Evolutionary conservation across 768 basidiomycete species (phyloP).

Genomic region (Suillus subluteus): DNA sequence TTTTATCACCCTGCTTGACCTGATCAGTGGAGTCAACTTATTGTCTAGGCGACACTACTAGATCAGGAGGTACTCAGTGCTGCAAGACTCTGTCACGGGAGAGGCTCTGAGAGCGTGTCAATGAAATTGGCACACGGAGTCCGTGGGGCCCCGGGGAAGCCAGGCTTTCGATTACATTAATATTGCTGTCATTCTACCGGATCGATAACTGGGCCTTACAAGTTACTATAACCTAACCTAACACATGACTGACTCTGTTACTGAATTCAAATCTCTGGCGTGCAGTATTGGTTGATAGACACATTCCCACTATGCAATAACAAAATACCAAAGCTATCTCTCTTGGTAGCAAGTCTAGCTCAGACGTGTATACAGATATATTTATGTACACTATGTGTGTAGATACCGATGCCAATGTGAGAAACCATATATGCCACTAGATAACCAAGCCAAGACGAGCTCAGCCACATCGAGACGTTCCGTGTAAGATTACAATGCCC

Average conservation of each 20-base stretch:
- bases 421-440: conserved; percentile 1
- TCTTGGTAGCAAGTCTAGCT: neutral
- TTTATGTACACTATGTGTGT: conserved; percentile 12
- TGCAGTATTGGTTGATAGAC: neutral
- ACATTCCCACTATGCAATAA: neutral
- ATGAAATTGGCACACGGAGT: neutral
- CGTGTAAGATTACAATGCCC: conserved; percentile 1
- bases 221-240: neutral
- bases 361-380: conserved; percentile 8
- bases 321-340: neutral
- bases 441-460: conserved; percentile 1
- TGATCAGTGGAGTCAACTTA: neutral
- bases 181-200: neutral
- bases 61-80: neutral
- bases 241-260: neutral
- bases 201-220: neutral
- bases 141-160: neutral
- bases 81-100: neutral
- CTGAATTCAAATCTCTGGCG: neutral
- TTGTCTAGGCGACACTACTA: neutral
- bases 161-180: neutral
- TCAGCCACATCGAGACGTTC: neutral
- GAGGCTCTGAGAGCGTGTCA: neutral
- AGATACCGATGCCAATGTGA: conserved; percentile 9
- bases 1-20: neutral